These are phyloP conservation scores for Fusarium papillatum DNA, from an alignment of 2,329 filamentous ascomycete genomes.

Conservation along the genomic window DNA sequence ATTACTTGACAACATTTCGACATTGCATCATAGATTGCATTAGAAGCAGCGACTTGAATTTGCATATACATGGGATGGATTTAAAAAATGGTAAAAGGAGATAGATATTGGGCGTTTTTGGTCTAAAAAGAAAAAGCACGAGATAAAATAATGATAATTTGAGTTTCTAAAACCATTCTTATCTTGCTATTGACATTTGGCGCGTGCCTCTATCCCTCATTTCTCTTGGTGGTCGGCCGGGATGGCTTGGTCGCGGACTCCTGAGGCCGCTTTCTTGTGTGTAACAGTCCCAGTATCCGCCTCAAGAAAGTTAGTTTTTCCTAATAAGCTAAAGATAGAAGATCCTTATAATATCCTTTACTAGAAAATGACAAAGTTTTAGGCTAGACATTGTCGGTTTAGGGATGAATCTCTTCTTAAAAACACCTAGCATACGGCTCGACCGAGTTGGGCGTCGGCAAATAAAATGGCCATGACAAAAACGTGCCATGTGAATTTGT, in stretches of 20 bases:
- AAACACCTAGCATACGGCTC: not conserved
- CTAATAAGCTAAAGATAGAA: not conserved
- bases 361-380: not conserved
- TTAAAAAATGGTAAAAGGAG: not conserved
- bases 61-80: not conserved
- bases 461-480: not conserved
- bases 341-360: not conserved
- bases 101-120: not conserved
- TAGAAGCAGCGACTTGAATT: not conserved
- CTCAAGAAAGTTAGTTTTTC: not conserved
- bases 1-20: not conserved
- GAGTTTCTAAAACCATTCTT: not conserved
- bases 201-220: not conserved
- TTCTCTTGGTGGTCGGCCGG: not conserved
- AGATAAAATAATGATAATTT: conserved; percentile 1
- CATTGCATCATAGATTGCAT: conserved; percentile 1
- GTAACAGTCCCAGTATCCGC: not conserved
- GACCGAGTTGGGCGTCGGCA: not conserved
- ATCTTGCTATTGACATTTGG: not conserved
- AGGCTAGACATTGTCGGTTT: too few relatives aligned
- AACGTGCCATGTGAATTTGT: not conserved
- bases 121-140: not conserved
- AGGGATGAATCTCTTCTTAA: not conserved
- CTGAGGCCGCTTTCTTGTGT: not conserved
- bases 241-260: not conserved